Base-by-base conservation (phyloP, 257 asterid species). In the Solanum chiquidenum region DNA sequence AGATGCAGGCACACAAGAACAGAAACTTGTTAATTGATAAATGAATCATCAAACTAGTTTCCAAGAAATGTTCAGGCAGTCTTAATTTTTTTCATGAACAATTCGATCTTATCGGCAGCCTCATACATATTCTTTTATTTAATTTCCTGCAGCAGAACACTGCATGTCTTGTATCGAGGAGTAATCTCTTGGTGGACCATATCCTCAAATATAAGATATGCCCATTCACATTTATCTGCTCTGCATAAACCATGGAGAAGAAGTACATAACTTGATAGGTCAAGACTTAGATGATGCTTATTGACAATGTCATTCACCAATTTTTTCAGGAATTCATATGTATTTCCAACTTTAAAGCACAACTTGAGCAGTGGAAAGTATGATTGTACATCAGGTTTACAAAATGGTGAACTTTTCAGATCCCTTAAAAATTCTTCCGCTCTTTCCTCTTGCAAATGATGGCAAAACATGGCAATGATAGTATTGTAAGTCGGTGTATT, bases 311-410 rank as follows among this genome's bases (percentile, higher is more conserved):
- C 92, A 82, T 92, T 94, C 76, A 94, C 31, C 94, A 95, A 27
- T n/a, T 83, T 68, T 46, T 52, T 71, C 90, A 94, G 49, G 86
- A 87, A 74, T n/a, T 85, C 58, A 25, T 89, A 92, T 0, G 80
- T 88, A 80, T 90, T 92, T 89, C 92, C 89, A 38, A 86, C 89
- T 88, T 82, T 90, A 52, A 94, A 90, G 88, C 87, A 93, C 77
- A 89, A 46, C 92, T 95, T 95, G 55, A 97, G 89, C 90, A 97
- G 72, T 1, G 98, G 95, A 86, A 88, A 91, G 88, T 93, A 97
- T 33, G 98, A 91, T 89, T 94, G 96, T 79, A 92, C 93, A 87
- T 95, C 98, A 44, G 99, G 98, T 83, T 93, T 92, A 93, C 98
- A 94, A 74, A 77, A 58, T 3, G 93, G 91, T 27, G 98, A 93